A percentile compares a stretch with the other conserved stretches of the same genome.
Conservation (phyloP, 225 moss, liverwort and hornwort genomes). For the Thuidium tamariscinum region DNA sequence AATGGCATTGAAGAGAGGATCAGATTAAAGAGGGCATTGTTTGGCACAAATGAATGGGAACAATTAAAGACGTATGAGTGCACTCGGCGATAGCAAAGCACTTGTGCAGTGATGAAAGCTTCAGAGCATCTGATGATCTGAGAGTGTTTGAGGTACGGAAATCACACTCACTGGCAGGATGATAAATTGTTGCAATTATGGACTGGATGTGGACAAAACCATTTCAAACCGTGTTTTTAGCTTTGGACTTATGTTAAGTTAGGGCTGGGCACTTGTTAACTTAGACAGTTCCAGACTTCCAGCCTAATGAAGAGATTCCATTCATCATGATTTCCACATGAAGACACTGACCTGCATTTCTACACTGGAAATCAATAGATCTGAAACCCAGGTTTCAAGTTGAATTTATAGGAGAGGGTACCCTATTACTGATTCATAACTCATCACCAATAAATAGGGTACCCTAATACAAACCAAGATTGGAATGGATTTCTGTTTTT, state of each 20-base stretch:
- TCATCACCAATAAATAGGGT: no score
- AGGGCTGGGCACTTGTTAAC: neutral
- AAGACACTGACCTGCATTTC: neutral
- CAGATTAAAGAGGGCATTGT: no score
- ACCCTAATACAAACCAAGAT: no score
- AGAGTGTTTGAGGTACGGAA: no score
- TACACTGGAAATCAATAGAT: neutral
- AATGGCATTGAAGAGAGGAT: neutral
- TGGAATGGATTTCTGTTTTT: no score
- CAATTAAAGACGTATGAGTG: neutral
- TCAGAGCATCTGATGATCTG: neutral
- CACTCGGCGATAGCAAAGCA: no score
- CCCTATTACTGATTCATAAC: no score
- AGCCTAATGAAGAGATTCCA: neutral
- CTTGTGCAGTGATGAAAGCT: neutral
- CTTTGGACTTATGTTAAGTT: neutral
- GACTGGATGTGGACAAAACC: neutral
- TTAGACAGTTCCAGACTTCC: neutral
- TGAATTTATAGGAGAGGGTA: no score
- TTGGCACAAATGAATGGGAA: no score
- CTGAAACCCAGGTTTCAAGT: no score
- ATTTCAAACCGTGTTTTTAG: neutral
- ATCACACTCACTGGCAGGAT: neutral
- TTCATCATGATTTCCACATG: neutral
- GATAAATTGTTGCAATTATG: neutral